These are phyloP conservation scores for Microcyclosporella mali DNA, from an alignment of 2,329 filamentous ascomycete species.

Conservation along the genomic window DNA sequence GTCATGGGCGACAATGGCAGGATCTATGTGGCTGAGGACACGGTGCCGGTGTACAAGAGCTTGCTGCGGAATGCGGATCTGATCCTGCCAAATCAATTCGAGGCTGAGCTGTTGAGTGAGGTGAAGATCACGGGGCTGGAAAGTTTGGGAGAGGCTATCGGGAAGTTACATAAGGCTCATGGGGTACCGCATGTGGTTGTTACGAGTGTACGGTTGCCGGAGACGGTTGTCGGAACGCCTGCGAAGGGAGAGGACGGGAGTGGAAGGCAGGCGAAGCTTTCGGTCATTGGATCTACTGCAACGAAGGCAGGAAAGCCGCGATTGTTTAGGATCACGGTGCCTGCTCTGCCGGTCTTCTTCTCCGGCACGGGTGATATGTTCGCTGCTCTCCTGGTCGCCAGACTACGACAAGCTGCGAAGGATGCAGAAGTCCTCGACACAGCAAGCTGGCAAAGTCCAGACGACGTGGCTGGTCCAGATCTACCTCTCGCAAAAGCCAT, in stretches of 20 bases:
- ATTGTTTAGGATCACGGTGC: constrained; percentile 83
- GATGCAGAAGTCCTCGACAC: constrained; percentile 47
- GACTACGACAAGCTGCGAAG: constrained; percentile 74
- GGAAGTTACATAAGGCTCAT: constrained; percentile 66
- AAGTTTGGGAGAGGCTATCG: constrained; percentile 67
- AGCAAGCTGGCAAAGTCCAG: constrained; percentile 68
- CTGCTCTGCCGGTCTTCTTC: constrained; percentile 87
- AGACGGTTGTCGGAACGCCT: constrained; percentile 44
- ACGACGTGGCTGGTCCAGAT: constrained; percentile 61
- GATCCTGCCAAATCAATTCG: constrained; percentile 94
- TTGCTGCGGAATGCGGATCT: constrained; percentile 77
- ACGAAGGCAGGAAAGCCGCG: constrained; percentile 60
- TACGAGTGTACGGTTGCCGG: constrained; percentile 71
- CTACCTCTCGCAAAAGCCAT: constrained; percentile 77
- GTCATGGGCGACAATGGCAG: constrained; percentile 96
- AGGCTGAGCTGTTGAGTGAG: constrained; percentile 88
- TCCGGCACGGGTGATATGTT: constrained; percentile 98
- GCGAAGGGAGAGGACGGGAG: constrained; percentile 12
- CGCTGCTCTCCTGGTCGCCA: constrained; percentile 78
- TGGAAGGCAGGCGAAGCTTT: constrained; percentile 20
- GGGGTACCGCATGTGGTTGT: constrained; percentile 83
- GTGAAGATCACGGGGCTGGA: constrained; percentile 71
- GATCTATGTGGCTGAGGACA: constrained; percentile 85
- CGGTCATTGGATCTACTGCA: constrained; percentile 71
- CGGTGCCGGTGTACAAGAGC: constrained; percentile 82